Evolutionary conservation across 306 rosid genomes (phyloP).

Genomic region (Trifolium pratense): DNA sequence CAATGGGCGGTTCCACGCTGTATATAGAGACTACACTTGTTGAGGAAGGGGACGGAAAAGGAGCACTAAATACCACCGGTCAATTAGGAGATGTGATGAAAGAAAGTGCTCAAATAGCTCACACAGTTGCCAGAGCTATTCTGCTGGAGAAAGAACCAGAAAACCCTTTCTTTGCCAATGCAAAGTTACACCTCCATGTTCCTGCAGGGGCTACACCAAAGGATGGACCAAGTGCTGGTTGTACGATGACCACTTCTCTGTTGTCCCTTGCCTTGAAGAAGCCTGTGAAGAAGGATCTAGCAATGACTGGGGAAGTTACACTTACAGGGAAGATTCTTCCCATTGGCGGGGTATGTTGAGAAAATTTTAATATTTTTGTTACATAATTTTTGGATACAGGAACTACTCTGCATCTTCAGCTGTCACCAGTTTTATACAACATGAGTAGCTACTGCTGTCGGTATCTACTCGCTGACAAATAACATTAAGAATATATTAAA

Average conservation of each 20-base stretch:
- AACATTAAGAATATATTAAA: background rate
- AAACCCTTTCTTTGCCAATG: constrained; percentile 71
- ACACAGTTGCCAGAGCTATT: constrained; percentile 81
- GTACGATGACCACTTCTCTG: constrained; percentile 97
- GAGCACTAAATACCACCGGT: constrained; percentile 79
- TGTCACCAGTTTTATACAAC: background rate
- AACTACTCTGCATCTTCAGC: background rate
- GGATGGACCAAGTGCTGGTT: constrained; percentile 99
- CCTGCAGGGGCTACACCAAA: constrained; percentile 99
- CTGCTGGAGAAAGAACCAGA: constrained; percentile 66
- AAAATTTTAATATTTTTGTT: constrained; percentile 25
- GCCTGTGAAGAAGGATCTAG: constrained; percentile 87
- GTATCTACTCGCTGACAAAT: background rate
- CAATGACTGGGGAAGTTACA: constrained; percentile 99
- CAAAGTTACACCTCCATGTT: constrained; percentile 94
- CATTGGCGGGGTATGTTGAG: constrained; percentile 91
- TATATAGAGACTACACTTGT: constrained; percentile 84
- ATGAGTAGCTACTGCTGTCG: too few relatives aligned
- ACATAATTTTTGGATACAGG: constrained; percentile 15
- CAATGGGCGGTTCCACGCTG: constrained; percentile 98
- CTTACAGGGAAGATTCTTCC: constrained; percentile 97
- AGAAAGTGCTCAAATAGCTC: constrained; percentile 99
- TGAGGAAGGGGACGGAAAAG: constrained; percentile 94
- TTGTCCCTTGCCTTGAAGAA: constrained; percentile 88
- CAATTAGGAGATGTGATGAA: constrained; percentile 99